Percentiles rank a stretch among this genome's conserved stretches.
Evolutionary conservation across 179 eudicot species (phyloP).

Genomic region (Vitellaria paradoxa): DNA sequence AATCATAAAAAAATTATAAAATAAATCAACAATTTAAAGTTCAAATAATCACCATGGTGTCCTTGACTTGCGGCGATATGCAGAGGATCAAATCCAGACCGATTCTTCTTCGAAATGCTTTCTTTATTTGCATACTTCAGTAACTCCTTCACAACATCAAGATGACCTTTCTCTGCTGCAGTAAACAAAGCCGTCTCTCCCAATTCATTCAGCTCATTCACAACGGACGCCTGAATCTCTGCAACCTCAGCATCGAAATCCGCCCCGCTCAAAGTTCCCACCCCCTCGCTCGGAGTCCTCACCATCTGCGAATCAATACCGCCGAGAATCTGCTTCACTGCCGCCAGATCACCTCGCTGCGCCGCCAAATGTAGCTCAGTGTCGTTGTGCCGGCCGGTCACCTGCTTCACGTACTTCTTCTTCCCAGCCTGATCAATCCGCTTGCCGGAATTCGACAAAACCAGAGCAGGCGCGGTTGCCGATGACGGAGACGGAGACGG

Average conservation of each 20-base stretch:
- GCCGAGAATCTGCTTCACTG: slow-evolving; percentile 46
- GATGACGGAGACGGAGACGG: slow-evolving; percentile 28
- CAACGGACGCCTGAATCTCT: slow-evolving; percentile 56
- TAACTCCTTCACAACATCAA: slow-evolving; percentile 59
- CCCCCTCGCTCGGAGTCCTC: slow-evolving; percentile 32
- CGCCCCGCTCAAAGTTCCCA: slow-evolving; percentile 39
- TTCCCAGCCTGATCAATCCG: slow-evolving; percentile 49
- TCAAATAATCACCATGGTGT: slow-evolving; percentile 45
- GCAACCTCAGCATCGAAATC: slow-evolving; percentile 61
- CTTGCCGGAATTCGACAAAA: slow-evolving; percentile 45
- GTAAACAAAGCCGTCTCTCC: slow-evolving; percentile 69
- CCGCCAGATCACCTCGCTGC: slow-evolving; percentile 54
- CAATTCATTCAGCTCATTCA: slow-evolving; percentile 70
- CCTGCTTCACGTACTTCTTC: slow-evolving; percentile 70
- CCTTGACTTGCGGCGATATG: slow-evolving; percentile 75
- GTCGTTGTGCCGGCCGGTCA: slow-evolving; percentile 75
- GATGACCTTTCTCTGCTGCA: slow-evolving; percentile 72
- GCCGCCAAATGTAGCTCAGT: slow-evolving; percentile 71
- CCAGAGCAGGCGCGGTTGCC: slow-evolving; percentile 35
- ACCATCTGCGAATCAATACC: slow-evolving; percentile 60
- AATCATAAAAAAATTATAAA: background rate
- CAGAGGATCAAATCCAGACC: slow-evolving; percentile 55
- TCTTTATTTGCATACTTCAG: slow-evolving; percentile 52
- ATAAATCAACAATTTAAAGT: background rate
- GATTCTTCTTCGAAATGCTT: slow-evolving; percentile 42